phyloP scores from a whole-genome alignment of 495 filamentous ascomycete species.

The Darksidea phi region DNA sequence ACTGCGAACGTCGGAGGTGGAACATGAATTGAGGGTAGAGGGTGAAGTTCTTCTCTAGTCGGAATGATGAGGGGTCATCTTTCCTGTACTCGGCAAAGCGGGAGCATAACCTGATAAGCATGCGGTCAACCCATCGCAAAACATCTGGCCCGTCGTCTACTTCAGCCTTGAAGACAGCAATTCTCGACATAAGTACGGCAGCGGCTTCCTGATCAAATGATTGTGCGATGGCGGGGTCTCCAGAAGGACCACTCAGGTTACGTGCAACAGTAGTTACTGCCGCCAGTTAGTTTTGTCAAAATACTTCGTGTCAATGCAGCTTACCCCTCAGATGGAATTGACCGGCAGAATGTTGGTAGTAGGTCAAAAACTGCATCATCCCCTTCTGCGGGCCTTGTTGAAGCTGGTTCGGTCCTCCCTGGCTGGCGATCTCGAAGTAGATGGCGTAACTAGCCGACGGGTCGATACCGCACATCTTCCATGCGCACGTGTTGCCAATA shows the following conservation, averaged over 20 bases:
- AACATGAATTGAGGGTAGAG: conserved; percentile 99
- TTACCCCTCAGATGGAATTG: conserved; percentile 74
- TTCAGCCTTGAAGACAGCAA: conserved; percentile 98
- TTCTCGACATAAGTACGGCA: conserved; percentile 96
- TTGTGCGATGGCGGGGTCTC: conserved; percentile 95
- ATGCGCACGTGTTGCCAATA: conserved; percentile 97
- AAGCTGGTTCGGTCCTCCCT: conserved; percentile 82
- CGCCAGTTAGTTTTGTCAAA: conserved; percentile 7
- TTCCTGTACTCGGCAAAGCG: conserved; percentile 98
- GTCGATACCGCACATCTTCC: conserved; percentile 99
- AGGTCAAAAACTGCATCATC: conserved; percentile 98
- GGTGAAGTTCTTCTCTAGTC: conserved; percentile 98
- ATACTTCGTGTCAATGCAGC: not conserved
- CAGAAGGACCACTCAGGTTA: conserved; percentile 88
- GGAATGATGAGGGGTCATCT: conserved; percentile 96
- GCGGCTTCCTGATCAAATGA: conserved; percentile 99
- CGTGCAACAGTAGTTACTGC: conserved; percentile 86
- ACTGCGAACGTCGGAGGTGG: conserved; percentile 93
- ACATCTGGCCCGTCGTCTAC: conserved; percentile 99
- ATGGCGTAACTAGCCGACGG: conserved; percentile 90
- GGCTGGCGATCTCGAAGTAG: conserved; percentile 97
- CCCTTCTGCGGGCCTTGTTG: conserved; percentile 86
- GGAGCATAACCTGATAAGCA: conserved; percentile 96
- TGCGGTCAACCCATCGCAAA: conserved; percentile 95
- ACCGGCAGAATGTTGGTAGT: conserved; percentile 96